Percentiles rank a stretch among this genome's conserved stretches.
Conservation (phyloP, 2,329 filamentous ascomycete species). For the Sarocladiaceae sp. region DNA sequence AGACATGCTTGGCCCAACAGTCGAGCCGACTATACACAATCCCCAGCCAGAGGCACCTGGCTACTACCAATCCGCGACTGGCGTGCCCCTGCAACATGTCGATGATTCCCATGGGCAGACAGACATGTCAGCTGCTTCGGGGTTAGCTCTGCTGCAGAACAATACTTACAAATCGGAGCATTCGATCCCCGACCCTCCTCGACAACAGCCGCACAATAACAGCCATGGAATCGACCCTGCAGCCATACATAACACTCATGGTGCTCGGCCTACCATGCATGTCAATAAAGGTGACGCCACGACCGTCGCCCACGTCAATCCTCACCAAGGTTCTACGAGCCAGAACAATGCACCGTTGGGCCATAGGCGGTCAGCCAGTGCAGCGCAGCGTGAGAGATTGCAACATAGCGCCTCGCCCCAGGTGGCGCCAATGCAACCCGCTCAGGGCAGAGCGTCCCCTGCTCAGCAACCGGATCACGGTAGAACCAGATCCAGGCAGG, state of each 20-base stretch:
- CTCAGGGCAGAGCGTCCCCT: not conserved
- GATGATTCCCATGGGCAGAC: not conserved
- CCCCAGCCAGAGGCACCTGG: slow-evolving; percentile 5
- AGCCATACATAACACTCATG: not conserved
- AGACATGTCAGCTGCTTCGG: slow-evolving; percentile 3
- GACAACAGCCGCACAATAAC: not conserved
- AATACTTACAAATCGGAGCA: not conserved
- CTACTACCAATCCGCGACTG: slow-evolving; percentile 10
- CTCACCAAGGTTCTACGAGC: not conserved
- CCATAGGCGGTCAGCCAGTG: not conserved
- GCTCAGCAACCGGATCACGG: not conserved
- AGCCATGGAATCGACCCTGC: not conserved
- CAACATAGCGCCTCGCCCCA: not conserved
- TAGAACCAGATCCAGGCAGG: not conserved
- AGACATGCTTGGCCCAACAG: slow-evolving; percentile 11
- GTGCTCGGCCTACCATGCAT: not conserved
- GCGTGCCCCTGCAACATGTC: slow-evolving; percentile 4
- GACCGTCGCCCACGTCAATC: not conserved
- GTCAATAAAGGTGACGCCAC: not conserved
- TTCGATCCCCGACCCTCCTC: not conserved
- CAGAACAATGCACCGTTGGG: not conserved
- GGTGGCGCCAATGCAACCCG: not conserved
- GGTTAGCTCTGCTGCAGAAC: not conserved
- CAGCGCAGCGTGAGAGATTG: not conserved
- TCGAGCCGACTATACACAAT: slow-evolving; percentile 5